Percentiles rank a stretch among this genome's conserved stretches.
Evolutionary conservation across 352 stramenopile species (phyloP).

Genomic region (Globisporangium cystogenes): DNA sequence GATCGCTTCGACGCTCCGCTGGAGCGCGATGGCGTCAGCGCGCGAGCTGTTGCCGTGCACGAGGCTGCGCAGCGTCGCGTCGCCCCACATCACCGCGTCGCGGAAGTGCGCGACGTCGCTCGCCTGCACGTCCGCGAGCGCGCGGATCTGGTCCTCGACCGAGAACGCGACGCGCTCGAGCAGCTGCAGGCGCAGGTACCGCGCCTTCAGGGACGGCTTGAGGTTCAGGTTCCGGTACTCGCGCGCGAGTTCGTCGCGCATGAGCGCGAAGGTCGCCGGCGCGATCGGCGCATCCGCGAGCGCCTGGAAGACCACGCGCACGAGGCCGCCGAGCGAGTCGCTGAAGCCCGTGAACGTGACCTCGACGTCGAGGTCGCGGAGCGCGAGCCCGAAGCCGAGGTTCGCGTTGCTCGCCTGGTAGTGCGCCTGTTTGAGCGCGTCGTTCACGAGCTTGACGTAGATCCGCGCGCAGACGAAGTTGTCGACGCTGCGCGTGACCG

Average conservation of each 20-base stretch:
- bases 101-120: constrained; percentile 27
- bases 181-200: constrained; percentile 64
- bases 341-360: constrained; percentile 65
- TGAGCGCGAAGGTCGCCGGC: constrained; percentile 31
- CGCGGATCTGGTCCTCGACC: constrained; percentile 48
- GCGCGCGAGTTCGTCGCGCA: constrained; percentile 51
- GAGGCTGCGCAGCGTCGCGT: constrained; percentile 26
- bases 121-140: constrained; percentile 23
- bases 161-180: constrained; percentile 56
- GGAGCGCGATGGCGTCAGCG: constrained; percentile 24
- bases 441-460: constrained; percentile 58
- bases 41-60: constrained; percentile 62
- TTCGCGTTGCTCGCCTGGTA: constrained; percentile 64
- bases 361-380: constrained; percentile 67
- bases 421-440: constrained; percentile 54
- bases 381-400: constrained; percentile 42
- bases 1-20: constrained; percentile 26
- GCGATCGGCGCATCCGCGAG: constrained; percentile 32
- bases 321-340: constrained; percentile 54
- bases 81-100: constrained; percentile 18
- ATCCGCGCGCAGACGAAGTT: constrained; percentile 60
- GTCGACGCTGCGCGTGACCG: constrained; percentile 28
- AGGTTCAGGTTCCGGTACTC: constrained; percentile 67
- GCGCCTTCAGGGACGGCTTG: constrained; percentile 56
- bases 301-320: constrained; percentile 34